Evolutionary conservation across 768 basidiomycete genomes (phyloP), one percentile per base, ranked within the genome.

Genomic region (Hericium rajendrae): DNA sequence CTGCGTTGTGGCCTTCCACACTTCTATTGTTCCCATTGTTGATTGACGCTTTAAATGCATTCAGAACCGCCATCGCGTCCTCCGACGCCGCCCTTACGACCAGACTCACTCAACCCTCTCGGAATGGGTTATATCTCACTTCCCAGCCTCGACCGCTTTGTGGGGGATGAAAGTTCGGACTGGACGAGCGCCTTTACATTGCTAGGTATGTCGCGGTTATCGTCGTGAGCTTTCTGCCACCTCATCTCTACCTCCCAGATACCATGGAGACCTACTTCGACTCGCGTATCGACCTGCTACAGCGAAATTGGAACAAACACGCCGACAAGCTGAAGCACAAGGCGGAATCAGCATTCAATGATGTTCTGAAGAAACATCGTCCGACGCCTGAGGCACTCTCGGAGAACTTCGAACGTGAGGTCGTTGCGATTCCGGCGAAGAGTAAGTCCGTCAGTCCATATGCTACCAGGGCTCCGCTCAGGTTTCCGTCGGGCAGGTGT

Each of bases 221-320:
- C 32, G 32, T 32, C 2, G 32, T 1, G 32, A 32, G 32, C 6
- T 32, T 32, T 32, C 6, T 32, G 32, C 32, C 8, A 6, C 28
- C 13, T 20, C 53, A 40, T 37, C 22, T 15, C 18, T 49, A 39
- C 22, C 28, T 12, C 13, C 15, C 65, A 94, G 94, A 97, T 71
- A 95, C 94, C 9, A 76, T 94, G 69, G 94, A 97, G 72, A 97
- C 94, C 0, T 97, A 88, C 67, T 95, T 94, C 68, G 93, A 97
- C 73, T 92, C 93, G 1, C 86, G 89, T 68, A 74, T 90, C 60
- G 89, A 90, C 68, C 76, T 91, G 15, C 71, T 90, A 3, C 89
- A 95, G 69, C 84, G 94, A 43, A 84, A 83, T 57, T 78, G 95
- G 28, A 87, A 90, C 70, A 94, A 88, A 57, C 92, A 93, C 66